Percentiles rank a stretch among this genome's conserved stretches.
Evolutionary conservation across 345 rosid species (phyloP).

Genomic region (Microthlaspi erraticum): DNA sequence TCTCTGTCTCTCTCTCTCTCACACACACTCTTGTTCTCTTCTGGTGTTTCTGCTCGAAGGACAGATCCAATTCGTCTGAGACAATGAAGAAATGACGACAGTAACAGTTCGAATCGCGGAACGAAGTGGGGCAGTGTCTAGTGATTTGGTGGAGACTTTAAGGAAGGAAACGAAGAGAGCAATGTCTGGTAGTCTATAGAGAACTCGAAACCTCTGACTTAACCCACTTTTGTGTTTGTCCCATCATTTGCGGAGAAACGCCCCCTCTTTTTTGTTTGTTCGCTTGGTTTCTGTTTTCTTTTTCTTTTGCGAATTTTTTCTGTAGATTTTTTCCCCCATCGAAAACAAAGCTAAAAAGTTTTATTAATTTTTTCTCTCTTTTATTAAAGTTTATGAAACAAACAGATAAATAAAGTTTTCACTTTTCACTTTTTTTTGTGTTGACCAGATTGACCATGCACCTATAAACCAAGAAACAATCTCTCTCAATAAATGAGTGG

Average conservation of each 20-base stretch:
- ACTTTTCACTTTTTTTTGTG: too few species aligned
- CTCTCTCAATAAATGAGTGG: too few species aligned
- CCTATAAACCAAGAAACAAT: too few species aligned
- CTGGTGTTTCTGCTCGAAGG: neutral
- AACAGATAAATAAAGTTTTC: too few species aligned
- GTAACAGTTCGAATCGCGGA: neutral
- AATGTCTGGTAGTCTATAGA: neutral
- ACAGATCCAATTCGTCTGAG: slow-evolving; percentile 26
- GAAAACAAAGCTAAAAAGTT: slow-evolving; percentile 6
- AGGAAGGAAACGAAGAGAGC: slow-evolving; percentile 25
- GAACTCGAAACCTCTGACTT: slow-evolving; percentile 28
- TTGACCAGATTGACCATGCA: too few species aligned
- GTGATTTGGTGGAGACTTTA: slow-evolving; percentile 3
- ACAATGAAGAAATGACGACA: slow-evolving; percentile 19
- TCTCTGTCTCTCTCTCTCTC: neutral
- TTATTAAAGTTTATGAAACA: neutral
- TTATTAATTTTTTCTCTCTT: too few species aligned
- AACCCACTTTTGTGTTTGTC: slow-evolving; percentile 32
- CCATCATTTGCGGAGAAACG: slow-evolving; percentile 42
- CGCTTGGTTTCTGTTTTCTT: neutral
- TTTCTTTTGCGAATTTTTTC: neutral
- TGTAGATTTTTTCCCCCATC: neutral
- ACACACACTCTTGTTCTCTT: neutral
- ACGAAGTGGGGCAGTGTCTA: neutral
- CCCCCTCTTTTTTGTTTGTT: slow-evolving; percentile 1